These are phyloP conservation scores for Crucihimalaya himalaica DNA, from an alignment of 345 rosid genomes.

Conservation along the genomic window DNA sequence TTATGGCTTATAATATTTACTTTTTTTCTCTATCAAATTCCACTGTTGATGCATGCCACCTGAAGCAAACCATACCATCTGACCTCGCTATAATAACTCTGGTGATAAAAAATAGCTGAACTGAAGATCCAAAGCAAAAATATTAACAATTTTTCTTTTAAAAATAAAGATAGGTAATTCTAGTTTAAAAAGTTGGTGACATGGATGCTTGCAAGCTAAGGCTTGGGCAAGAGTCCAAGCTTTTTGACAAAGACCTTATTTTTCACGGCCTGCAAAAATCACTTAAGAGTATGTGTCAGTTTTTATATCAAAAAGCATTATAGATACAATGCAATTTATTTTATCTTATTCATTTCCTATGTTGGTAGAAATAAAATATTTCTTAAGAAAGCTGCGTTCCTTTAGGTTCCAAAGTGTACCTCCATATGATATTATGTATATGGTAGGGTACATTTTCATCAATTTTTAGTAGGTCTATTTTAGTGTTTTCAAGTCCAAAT, in stretches of 20 bases:
- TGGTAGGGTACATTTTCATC: background rate
- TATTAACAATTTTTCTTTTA: background rate
- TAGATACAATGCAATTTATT: slow-evolving; percentile 11
- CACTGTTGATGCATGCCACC: background rate
- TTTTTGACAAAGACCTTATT: slow-evolving; percentile 28
- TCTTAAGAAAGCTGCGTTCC: slow-evolving; percentile 17
- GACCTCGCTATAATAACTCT: background rate
- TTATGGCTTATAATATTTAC: background rate
- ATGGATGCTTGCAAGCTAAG: slow-evolving; percentile 39
- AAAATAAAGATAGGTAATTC: background rate
- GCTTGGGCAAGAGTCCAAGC: slow-evolving; percentile 31
- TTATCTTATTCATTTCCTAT: slow-evolving; percentile 13
- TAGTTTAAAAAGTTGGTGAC: slow-evolving; percentile 12
- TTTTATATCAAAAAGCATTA: slow-evolving; percentile 12
- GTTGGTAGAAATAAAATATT: slow-evolving; percentile 25
- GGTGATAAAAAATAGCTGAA: background rate
- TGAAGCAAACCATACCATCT: background rate
- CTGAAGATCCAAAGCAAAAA: background rate
- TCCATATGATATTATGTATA: slow-evolving; percentile 27
- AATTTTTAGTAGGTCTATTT: background rate
- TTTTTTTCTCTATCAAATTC: background rate
- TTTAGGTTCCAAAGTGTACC: slow-evolving; percentile 29
- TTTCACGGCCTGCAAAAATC: slow-evolving; percentile 11
- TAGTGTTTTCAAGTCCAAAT: background rate
- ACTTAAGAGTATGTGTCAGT: background rate